Evolutionary conservation across 2,329 filamentous ascomycete genomes (phyloP).

Genomic region (Nothophoma quercina): DNA sequence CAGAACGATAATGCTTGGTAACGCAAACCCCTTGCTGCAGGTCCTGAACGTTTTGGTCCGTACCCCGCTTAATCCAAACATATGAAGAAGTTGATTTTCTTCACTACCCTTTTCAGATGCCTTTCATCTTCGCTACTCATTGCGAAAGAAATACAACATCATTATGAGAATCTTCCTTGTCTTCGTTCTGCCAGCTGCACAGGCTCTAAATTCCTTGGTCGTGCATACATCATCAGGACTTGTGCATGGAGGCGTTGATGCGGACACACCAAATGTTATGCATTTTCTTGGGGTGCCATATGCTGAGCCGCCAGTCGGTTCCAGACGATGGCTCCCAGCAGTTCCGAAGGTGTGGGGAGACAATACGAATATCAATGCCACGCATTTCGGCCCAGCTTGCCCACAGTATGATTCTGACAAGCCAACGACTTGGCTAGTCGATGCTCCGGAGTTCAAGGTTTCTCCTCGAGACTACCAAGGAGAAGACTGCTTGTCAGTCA

Average conservation of each 20-base stretch:
- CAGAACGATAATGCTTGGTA: no score
- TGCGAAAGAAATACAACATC: no score
- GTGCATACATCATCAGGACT: conserved; percentile 35
- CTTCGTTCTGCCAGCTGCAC: conserved; percentile 5
- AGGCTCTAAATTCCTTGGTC: conserved; percentile 21
- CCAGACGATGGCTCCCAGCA: conserved; percentile 45
- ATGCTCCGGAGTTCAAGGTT: conserved; percentile 35
- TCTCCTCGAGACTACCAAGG: conserved; percentile 27
- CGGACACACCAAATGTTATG: conserved; percentile 44
- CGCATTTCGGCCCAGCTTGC: conserved; percentile 39
- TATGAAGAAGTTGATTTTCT: no score
- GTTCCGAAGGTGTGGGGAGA: conserved; percentile 18
- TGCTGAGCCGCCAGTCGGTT: conserved; percentile 43
- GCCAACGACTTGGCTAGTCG: conserved; percentile 29
- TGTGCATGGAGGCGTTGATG: conserved; percentile 43
- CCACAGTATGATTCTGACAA: conserved; percentile 27
- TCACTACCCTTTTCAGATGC: no score
- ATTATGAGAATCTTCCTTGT: conserved; percentile 1
- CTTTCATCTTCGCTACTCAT: no score
- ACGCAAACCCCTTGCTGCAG: no score
- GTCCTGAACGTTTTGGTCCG: no score
- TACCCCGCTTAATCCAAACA: no score
- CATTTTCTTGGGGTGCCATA: conserved; percentile 50
- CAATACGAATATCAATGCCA: conserved; percentile 31
- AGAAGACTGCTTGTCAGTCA: conserved; percentile 58